Evolutionary conservation across 495 filamentous ascomycete genomes (phyloP).

Genomic region (Thermothielavioides terrestris): DNA sequence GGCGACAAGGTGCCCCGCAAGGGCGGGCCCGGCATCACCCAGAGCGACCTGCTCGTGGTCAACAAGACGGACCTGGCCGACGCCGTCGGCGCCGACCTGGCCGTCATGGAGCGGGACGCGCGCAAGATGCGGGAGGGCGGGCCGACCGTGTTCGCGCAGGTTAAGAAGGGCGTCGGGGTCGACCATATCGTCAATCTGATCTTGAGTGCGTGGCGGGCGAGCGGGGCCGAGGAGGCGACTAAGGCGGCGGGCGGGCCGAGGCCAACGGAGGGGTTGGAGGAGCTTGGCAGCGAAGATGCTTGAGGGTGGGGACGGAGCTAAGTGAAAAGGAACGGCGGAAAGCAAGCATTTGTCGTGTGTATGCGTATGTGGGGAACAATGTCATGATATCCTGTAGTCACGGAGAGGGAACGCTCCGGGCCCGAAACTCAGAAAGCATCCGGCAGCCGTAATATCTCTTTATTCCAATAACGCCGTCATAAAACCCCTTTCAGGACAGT

Average conservation of each 20-base stretch:
- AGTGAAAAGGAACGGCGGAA: neutral
- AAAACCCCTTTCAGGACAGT: conserved; percentile 2
- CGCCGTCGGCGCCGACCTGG: conserved; percentile 81
- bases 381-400: no score
- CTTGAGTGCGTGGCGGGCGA: conserved; percentile 82
- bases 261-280: conserved; percentile 41
- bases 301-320: neutral
- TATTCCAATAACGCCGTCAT: conserved; percentile 13
- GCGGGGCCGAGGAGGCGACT: conserved; percentile 61
- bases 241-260: conserved; percentile 43
- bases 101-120: conserved; percentile 92
- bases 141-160: conserved; percentile 93
- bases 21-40: conserved; percentile 93
- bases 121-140: conserved; percentile 92
- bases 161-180: conserved; percentile 81
- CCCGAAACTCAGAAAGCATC: no score
- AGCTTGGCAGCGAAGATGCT: conserved; percentile 9
- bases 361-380: no score
- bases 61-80: conserved; percentile 96
- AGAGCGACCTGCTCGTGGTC: conserved; percentile 82
- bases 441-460: neutral
- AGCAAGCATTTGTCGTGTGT: no score
- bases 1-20: conserved; percentile 96
- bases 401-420: no score
- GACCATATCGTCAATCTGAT: conserved; percentile 82